phyloP scores from a whole-genome alignment of 257 asterid genomes.

The Dorcoceras hygrometricum region DNA sequence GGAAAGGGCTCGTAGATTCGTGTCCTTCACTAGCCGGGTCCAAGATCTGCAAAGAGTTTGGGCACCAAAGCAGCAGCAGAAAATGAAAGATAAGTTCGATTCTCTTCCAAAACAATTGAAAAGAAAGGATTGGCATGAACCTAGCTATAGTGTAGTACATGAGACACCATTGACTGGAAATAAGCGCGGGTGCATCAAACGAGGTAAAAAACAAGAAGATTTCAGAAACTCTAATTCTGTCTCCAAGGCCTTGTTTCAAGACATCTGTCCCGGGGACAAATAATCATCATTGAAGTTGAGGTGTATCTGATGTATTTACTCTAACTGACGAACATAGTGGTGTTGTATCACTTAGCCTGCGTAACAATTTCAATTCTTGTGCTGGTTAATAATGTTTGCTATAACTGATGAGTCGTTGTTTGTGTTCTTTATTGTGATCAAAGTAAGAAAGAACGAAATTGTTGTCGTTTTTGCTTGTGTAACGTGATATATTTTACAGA shows the following conservation, averaged over 20 bases:
- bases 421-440: background rate
- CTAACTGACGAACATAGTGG: background rate
- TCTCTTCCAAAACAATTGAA: slow-evolving; percentile 45
- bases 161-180: slow-evolving; percentile 77
- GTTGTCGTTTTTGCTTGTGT: background rate
- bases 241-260: slow-evolving; percentile 83
- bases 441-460: background rate
- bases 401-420: background rate
- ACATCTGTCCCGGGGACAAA: slow-evolving; percentile 21
- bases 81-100: slow-evolving; percentile 42
- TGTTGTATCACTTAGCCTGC: slow-evolving; percentile 6
- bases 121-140: slow-evolving; percentile 41
- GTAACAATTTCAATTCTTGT: slow-evolving; percentile 3
- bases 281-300: background rate
- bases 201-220: slow-evolving; percentile 29
- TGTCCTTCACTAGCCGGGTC: slow-evolving; percentile 49
- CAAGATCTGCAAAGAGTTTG: slow-evolving; percentile 87
- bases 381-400: background rate
- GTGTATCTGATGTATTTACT: slow-evolving; percentile 13
- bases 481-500: too few species aligned
- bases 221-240: slow-evolving; percentile 38
- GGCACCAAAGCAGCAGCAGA: slow-evolving; percentile 73
- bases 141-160: slow-evolving; percentile 45
- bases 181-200: slow-evolving; percentile 34
- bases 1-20: slow-evolving; percentile 57